Conservation (phyloP, 768 basidiomycete species). For the Lactarius tabidus region DNA sequence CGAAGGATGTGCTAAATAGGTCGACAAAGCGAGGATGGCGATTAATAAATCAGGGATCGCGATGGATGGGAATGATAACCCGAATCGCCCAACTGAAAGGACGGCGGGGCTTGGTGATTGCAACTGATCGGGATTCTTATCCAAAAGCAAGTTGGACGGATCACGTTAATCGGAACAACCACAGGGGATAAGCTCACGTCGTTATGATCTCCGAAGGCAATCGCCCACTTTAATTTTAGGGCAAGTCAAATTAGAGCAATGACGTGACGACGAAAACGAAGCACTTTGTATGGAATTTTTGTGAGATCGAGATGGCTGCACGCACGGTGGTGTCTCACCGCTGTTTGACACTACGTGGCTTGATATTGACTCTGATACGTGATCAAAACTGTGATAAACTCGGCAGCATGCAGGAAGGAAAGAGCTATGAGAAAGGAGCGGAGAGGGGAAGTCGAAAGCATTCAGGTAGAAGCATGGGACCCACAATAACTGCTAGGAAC, state of each 20-base stretch:
- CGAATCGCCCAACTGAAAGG: background rate
- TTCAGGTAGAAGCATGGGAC: background rate
- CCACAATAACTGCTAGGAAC: too few relatives aligned
- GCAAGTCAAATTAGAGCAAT: background rate
- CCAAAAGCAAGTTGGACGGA: background rate
- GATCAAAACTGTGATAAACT: too few relatives aligned
- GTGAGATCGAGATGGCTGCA: background rate
- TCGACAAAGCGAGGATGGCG: slow-evolving; percentile 52
- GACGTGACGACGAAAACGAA: background rate
- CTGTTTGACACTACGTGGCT: background rate
- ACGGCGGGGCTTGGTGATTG: background rate
- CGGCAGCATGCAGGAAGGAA: too few relatives aligned
- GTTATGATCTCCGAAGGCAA: background rate
- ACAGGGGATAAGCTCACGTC: background rate
- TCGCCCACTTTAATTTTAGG: background rate
- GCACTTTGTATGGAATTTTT: too few relatives aligned
- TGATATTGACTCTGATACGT: too few relatives aligned
- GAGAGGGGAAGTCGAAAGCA: background rate
- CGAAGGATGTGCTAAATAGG: slow-evolving; percentile 1
- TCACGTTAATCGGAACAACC: background rate
- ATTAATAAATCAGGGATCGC: slow-evolving; percentile 50
- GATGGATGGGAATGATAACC: slow-evolving; percentile 61
- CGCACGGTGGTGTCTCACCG: background rate
- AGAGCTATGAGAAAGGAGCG: too few relatives aligned
- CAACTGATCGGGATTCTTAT: background rate